These are phyloP conservation scores for Vickermania spadyakhi DNA, from an alignment of 208 protist species.

Conservation along the genomic window DNA sequence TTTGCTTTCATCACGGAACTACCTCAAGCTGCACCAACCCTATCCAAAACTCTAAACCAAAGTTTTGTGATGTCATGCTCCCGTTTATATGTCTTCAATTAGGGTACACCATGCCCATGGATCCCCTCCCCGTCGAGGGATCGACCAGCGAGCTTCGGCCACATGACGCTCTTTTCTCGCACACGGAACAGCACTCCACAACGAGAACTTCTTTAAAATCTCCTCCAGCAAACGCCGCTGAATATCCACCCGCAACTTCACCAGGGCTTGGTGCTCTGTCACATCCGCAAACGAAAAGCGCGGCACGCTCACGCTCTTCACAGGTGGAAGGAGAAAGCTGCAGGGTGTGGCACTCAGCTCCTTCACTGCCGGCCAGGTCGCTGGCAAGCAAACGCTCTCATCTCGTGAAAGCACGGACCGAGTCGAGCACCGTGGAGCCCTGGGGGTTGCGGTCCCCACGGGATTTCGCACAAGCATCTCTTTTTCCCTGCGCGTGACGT, in stretches of 20 bases:
- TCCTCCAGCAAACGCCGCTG: slow-evolving; percentile 19
- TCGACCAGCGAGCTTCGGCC: neutral
- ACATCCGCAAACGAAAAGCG: slow-evolving; percentile 67
- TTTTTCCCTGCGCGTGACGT: too few species aligned
- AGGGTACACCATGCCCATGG: neutral
- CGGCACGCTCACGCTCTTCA: slow-evolving; percentile 39
- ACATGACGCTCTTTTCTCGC: neutral
- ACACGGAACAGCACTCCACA: slow-evolving; percentile 4
- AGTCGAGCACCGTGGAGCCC: neutral
- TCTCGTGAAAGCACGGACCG: slow-evolving; percentile 33
- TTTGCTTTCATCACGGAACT: too few species aligned
- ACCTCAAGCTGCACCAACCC: too few species aligned
- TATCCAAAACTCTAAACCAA: too few species aligned
- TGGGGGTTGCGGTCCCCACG: neutral
- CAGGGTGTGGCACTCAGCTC: slow-evolving; percentile 17
- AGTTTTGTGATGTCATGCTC: too few species aligned
- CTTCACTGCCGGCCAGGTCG: slow-evolving; percentile 29
- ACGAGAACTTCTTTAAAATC: slow-evolving; percentile 9
- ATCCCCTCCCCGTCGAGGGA: neutral
- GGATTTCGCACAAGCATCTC: neutral
- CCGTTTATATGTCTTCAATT: too few species aligned
- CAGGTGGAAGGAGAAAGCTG: slow-evolving; percentile 38
- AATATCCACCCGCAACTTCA: slow-evolving; percentile 35
- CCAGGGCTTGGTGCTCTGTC: slow-evolving; percentile 41
- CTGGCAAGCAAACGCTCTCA: slow-evolving; percentile 48